phyloP scores from a whole-genome alignment of 2,329 filamentous ascomycete species.

The Fusarium secorum region DNA sequence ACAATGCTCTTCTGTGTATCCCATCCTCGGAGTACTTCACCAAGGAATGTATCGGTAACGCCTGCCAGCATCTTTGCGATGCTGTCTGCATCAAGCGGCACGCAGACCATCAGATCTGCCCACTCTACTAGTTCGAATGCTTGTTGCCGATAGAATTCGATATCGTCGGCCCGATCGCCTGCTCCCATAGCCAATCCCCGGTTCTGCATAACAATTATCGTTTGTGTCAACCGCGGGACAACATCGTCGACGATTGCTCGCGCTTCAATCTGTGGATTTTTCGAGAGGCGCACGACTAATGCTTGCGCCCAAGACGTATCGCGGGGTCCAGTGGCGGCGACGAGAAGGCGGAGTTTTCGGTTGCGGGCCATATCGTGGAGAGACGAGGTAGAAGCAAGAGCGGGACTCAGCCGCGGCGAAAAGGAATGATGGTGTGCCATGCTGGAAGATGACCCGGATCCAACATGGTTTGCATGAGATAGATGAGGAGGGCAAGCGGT shows the following conservation, averaged over 20 bases:
- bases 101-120: conserved; percentile 86
- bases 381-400: conserved; percentile 47
- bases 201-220: conserved; percentile 68
- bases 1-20: no score
- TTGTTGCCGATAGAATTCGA: conserved; percentile 60
- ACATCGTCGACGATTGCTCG: conserved; percentile 72
- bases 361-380: conserved; percentile 49
- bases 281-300: conserved; percentile 72
- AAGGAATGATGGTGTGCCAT: conserved; percentile 47
- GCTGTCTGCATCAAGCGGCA: conserved; percentile 84
- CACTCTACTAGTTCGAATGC: conserved; percentile 79
- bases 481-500: conserved; percentile 41
- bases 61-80: conserved; percentile 89
- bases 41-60: conserved; percentile 79
- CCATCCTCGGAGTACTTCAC: conserved; percentile 86
- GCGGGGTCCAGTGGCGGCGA: conserved; percentile 70
- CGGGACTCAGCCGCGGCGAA: conserved; percentile 44
- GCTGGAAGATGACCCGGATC: conserved; percentile 39
- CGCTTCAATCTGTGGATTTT: conserved; percentile 67
- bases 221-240: conserved; percentile 68
- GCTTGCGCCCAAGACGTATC: conserved; percentile 72
- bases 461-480: conserved; percentile 44
- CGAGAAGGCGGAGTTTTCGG: conserved; percentile 66
- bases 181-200: conserved; percentile 49
- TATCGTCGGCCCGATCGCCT: conserved; percentile 52